Evolutionary conservation across 116 monocot species (phyloP).

Genomic region (Phalaenopsis hybrid): DNA sequence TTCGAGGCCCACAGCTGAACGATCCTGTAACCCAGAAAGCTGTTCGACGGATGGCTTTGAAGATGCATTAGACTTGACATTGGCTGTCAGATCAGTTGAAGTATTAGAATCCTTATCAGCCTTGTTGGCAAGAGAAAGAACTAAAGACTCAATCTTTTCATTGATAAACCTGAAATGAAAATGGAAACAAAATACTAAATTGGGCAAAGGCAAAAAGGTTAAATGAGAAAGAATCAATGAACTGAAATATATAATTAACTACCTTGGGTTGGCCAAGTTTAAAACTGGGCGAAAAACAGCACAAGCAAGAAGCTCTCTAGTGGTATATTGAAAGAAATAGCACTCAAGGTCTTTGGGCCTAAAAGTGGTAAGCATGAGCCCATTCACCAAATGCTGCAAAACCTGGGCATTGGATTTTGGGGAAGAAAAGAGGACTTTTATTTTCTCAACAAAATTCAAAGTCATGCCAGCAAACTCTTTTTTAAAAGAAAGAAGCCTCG

Average conservation of each 20-base stretch:
- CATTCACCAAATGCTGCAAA: slow-evolving; percentile 68
- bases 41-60: slow-evolving; percentile 29
- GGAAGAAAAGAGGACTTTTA: neutral
- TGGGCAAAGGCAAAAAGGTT: slow-evolving; percentile 9
- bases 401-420: slow-evolving; percentile 36
- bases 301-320: slow-evolving; percentile 93
- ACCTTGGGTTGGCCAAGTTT: slow-evolving; percentile 90
- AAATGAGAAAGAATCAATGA: neutral
- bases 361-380: slow-evolving; percentile 58
- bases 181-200: neutral
- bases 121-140: slow-evolving; percentile 57
- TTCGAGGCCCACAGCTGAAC: slow-evolving; percentile 65
- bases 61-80: slow-evolving; percentile 31
- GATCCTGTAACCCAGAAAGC: slow-evolving; percentile 45
- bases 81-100: slow-evolving; percentile 24
- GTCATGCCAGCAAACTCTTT: neutral
- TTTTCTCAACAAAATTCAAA: neutral
- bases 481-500: neutral
- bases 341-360: slow-evolving; percentile 77
- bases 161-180: slow-evolving; percentile 71
- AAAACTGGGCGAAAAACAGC: slow-evolving; percentile 75
- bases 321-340: slow-evolving; percentile 64
- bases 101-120: slow-evolving; percentile 28
- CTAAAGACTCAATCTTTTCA: slow-evolving; percentile 85
- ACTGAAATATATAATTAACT: neutral